Conservation (phyloP, 2,329 filamentous ascomycete species). For the Penicillium sp. region DNA sequence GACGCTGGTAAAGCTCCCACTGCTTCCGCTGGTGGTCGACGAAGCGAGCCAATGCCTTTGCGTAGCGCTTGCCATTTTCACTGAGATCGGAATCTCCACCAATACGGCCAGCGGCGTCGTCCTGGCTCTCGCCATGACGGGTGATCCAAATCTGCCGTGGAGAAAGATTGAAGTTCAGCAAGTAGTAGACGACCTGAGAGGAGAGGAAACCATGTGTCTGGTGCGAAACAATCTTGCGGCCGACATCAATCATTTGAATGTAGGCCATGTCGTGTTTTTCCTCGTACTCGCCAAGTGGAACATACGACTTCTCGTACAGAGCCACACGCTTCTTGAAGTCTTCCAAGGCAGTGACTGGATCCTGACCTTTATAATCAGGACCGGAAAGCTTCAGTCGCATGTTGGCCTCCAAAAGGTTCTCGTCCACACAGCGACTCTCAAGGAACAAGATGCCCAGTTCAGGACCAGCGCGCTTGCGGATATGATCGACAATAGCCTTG, state of each 20-base stretch:
- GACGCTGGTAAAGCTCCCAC: slow-evolving; percentile 82
- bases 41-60: slow-evolving; percentile 77
- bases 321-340: slow-evolving; percentile 93
- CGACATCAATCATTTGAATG: slow-evolving; percentile 97
- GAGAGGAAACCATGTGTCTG: slow-evolving; percentile 90
- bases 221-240: slow-evolving; percentile 88
- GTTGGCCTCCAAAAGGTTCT: slow-evolving; percentile 84
- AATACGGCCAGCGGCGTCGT: slow-evolving; percentile 86
- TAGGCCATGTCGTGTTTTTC: slow-evolving; percentile 90
- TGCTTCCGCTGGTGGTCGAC: slow-evolving; percentile 77
- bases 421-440: slow-evolving; percentile 88
- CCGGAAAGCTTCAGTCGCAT: slow-evolving; percentile 96
- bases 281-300: slow-evolving; percentile 86
- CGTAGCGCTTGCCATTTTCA: slow-evolving; percentile 77
- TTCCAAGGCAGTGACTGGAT: slow-evolving; percentile 77
- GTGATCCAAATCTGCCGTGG: slow-evolving; percentile 98
- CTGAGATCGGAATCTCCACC: slow-evolving; percentile 88
- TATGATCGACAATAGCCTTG: slow-evolving; percentile 79
- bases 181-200: slow-evolving; percentile 88
- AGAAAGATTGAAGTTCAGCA: slow-evolving; percentile 95
- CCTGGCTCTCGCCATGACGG: slow-evolving; percentile 84
- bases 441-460: slow-evolving; percentile 90
- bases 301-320: slow-evolving; percentile 92
- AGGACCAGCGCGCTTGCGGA: slow-evolving; percentile 80
- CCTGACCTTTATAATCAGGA: slow-evolving; percentile 93